Evolutionary conservation across 257 asterid species (phyloP).

Genomic region (Dorcoceras hygrometricum): DNA sequence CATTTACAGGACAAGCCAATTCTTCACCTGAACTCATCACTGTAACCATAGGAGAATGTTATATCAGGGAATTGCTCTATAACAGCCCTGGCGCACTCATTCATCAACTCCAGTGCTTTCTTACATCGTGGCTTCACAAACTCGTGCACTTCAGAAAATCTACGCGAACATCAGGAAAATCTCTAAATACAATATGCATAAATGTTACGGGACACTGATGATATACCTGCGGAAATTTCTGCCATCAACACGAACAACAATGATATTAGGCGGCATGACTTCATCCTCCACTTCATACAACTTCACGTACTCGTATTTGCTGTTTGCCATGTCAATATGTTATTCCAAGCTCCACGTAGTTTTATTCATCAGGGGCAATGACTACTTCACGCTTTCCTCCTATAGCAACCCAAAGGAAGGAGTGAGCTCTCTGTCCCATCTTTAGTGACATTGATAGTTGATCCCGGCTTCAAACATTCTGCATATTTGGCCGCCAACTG

Average conservation of each 20-base stretch:
- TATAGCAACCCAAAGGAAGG: no score
- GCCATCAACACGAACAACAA: constrained; percentile 54
- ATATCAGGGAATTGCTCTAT: constrained; percentile 77
- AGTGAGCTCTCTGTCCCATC: no score
- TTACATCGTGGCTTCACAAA: constrained; percentile 69
- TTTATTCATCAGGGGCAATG: no score
- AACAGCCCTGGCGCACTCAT: constrained; percentile 61
- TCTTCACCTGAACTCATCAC: constrained; percentile 68
- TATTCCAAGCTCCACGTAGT: neutral
- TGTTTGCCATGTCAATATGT: constrained; percentile 59
- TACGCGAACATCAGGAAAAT: constrained; percentile 23
- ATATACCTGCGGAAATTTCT: constrained; percentile 51
- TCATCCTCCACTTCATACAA: constrained; percentile 65
- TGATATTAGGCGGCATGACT: constrained; percentile 56
- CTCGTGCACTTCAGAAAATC: constrained; percentile 71
- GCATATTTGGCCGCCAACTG: no score
- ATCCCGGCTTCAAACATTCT: no score
- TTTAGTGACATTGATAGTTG: no score
- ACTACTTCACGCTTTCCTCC: no score
- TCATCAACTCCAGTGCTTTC: constrained; percentile 64
- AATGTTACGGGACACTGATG: neutral
- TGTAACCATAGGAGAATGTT: constrained; percentile 60
- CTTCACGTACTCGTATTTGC: constrained; percentile 84
- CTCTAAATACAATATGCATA: neutral
- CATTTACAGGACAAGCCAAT: neutral